Base-by-base conservation (phyloP, 1,284 basidiomycete genomes). In the Filobasidium uniguttulatum region DNA sequence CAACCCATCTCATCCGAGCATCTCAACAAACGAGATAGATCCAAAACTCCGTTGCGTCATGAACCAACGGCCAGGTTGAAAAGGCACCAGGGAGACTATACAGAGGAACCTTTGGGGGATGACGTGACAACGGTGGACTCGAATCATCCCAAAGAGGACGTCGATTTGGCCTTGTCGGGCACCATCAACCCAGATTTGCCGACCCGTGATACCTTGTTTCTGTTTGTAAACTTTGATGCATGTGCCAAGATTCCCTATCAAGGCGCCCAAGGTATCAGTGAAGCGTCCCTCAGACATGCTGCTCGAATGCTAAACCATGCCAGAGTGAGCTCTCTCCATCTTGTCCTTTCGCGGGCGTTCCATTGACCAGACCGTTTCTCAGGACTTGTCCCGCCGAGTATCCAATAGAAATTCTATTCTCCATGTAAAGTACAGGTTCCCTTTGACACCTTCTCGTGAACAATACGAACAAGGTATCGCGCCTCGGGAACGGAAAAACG, bases 401-500 rank as follows among this genome's bases (percentile, higher is more conserved):
- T 10, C 8, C 8, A 30, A 2, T 14, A 54, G 53, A 46, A 50
- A 9, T 30, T 54, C 23, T 35, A 44, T 65, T 29, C 47, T 65
- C 5, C 65, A 67, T 40, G 46, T 67, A 22, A 67, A 67, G 52
- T 67, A 67, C 46, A 54, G 65, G 15, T 67, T 65, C 34, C 57
- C 49, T n/a, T 30, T 44, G n/a, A 28, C 38, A 5, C 30, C 25
- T 10, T 22, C 29, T 4, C 15, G n/a, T 12, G 46, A 52, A 15
- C 34, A 25, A 8, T 19, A 36, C 3, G 40, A 28, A 20, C 50
- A 26, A 17, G 35, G 45, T 10, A 60, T 53, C 35, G 59, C 62
- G 0, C 62, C 62, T 36, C 45, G n/a, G 22, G 15, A 29, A 29
- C 25, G 26, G 22, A 43, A 26, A 4, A 12, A 15, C 23, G 62